phyloP scores from a whole-genome alignment of 1,284 basidiomycete species.

The Mycena citricolor region DNA sequence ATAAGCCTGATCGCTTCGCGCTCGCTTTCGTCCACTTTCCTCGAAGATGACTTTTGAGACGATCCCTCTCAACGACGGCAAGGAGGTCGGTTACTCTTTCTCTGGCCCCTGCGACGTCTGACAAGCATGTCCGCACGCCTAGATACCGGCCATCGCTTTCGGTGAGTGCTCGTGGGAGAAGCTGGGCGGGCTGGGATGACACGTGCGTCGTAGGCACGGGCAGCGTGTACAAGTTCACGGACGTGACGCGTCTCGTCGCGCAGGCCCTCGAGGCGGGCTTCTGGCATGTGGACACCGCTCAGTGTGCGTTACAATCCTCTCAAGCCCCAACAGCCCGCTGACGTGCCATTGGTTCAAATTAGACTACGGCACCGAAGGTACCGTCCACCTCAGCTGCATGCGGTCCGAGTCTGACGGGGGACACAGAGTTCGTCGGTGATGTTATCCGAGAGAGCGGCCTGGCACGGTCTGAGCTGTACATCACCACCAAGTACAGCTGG shows the following conservation, averaged over 20 bases:
- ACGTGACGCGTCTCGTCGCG: slow-evolving; percentile 35
- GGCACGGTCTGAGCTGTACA: slow-evolving; percentile 44
- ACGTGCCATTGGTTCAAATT: background rate
- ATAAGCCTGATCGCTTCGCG: too few relatives aligned
- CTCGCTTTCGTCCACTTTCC: slow-evolving; percentile 3
- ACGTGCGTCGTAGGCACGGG: slow-evolving; percentile 13
- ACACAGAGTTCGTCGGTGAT: slow-evolving; percentile 42
- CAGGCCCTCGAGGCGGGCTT: slow-evolving; percentile 49
- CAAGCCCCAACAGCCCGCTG: background rate
- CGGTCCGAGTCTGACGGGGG: background rate
- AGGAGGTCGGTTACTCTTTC: slow-evolving; percentile 10
- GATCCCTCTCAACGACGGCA: slow-evolving; percentile 23
- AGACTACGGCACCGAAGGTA: slow-evolving; percentile 44
- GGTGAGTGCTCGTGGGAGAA: slow-evolving; percentile 20
- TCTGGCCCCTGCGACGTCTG: background rate
- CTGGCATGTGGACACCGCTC: slow-evolving; percentile 49
- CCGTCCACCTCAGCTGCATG: too few relatives aligned
- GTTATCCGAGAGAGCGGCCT: slow-evolving; percentile 50
- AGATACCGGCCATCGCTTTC: slow-evolving; percentile 32
- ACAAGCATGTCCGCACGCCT: background rate
- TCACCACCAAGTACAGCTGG: slow-evolving; percentile 61
- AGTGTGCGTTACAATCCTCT: slow-evolving; percentile 31
- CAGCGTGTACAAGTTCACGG: slow-evolving; percentile 24
- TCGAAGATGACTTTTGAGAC: slow-evolving; percentile 24
- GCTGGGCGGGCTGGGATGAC: background rate